These are phyloP conservation scores for Solanum boliviense DNA, from an alignment of 257 asterid genomes.

Conservation along the genomic window DNA sequence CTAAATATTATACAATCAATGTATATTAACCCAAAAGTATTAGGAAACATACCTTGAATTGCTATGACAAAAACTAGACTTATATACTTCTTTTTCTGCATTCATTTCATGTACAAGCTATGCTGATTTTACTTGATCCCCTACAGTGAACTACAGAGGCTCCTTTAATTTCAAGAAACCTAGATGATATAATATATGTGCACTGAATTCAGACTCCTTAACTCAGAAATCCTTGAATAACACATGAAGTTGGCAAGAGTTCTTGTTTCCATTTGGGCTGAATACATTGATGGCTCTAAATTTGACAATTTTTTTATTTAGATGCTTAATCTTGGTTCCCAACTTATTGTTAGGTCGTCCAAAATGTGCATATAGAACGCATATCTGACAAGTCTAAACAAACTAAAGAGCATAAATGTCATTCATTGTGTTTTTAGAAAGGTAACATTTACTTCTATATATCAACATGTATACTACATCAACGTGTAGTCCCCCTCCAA, in stretches of 20 bases:
- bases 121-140: neutral
- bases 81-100: neutral
- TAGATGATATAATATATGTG: neutral
- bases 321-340: neutral
- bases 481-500: neutral
- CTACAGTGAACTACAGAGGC: neutral
- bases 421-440: neutral
- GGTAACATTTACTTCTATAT: neutral
- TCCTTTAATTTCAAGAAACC: neutral
- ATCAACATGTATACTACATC: neutral
- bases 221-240: neutral
- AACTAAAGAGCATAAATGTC: neutral
- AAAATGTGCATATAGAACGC: neutral
- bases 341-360: neutral
- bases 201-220: neutral
- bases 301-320: neutral
- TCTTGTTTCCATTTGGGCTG: neutral
- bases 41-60: neutral
- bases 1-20: neutral
- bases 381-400: neutral
- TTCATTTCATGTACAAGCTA: neutral
- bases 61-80: neutral
- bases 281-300: neutral
- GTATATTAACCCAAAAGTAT: neutral
- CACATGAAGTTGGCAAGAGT: neutral